phyloP scores from a whole-genome alignment of 202 grass and related monocot genomes.

The Schoenoplectus tabernaemontani region DNA sequence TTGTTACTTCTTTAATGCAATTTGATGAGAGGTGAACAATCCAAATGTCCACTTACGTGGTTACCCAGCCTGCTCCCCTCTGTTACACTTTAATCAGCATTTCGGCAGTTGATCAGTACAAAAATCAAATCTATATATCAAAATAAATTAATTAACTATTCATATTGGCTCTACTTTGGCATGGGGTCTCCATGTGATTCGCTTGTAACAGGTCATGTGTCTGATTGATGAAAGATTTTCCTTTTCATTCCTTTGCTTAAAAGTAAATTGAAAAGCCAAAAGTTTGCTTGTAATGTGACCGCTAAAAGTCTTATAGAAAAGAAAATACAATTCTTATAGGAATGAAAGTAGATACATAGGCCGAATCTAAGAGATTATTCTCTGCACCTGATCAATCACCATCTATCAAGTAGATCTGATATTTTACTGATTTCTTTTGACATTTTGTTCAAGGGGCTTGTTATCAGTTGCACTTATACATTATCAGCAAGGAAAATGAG shows the following conservation, averaged over 20 bases:
- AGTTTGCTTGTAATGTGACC: neutral
- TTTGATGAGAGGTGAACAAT: too few relatives aligned
- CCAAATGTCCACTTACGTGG: too few relatives aligned
- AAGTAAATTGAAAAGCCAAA: slow-evolving; percentile 9
- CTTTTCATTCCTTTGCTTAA: neutral
- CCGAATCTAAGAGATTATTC: slow-evolving; percentile 5
- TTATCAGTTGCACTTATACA: neutral
- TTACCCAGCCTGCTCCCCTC: too few relatives aligned
- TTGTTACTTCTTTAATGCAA: too few relatives aligned
- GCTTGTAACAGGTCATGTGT: slow-evolving; percentile 13
- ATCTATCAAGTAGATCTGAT: neutral
- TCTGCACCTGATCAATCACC: neutral
- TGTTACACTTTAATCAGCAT: slow-evolving; percentile 10
- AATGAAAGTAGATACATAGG: neutral
- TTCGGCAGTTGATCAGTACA: neutral
- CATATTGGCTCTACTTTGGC: neutral
- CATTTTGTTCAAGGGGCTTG: neutral
- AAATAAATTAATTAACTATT: neutral
- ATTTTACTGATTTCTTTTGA: neutral
- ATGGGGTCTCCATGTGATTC: neutral
- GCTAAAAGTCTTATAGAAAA: slow-evolving; percentile 13
- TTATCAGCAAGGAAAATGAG: neutral
- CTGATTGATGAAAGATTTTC: neutral
- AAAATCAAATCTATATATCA: neutral
- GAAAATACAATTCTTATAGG: too few relatives aligned